Percentiles rank a stretch among this genome's conserved stretches.
phyloP scores from a whole-genome alignment of 805 yeast species.

The Metschnikowia anglica region DNA sequence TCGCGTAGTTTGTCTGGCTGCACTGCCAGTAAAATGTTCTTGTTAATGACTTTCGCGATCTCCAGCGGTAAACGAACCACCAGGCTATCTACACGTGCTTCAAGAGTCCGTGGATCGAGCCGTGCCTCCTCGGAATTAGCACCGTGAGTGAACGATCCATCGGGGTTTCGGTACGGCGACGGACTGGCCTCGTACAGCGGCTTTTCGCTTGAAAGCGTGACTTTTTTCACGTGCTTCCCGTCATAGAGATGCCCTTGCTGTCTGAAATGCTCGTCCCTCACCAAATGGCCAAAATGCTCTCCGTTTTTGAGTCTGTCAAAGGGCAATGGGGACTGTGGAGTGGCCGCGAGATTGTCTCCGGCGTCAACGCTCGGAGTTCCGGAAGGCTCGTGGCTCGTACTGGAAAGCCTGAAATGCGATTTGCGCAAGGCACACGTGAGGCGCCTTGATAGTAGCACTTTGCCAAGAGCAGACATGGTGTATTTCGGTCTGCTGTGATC shows the following conservation, averaged over 20 bases:
- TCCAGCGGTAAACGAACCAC: constrained; percentile 56
- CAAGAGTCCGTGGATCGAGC: constrained; percentile 54
- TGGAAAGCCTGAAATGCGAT: background rate
- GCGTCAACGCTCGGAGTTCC: no score
- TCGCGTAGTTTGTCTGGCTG: constrained; percentile 64
- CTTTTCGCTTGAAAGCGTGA: constrained; percentile 2
- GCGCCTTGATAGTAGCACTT: background rate
- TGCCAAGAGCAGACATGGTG: background rate
- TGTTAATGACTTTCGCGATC: constrained; percentile 58
- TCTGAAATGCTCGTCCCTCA: constrained; percentile 19
- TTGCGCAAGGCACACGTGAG: background rate
- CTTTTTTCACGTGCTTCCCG: constrained; percentile 1
- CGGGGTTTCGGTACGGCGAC: constrained; percentile 39
- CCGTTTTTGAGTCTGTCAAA: constrained; percentile 4
- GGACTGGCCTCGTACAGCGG: constrained; percentile 10
- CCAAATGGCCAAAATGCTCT: constrained; percentile 9
- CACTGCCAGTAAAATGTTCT: constrained; percentile 59
- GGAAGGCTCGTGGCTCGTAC: no score
- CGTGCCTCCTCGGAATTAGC: constrained; percentile 51
- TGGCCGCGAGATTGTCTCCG: no score
- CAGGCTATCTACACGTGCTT: constrained; percentile 53
- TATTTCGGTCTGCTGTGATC: no score
- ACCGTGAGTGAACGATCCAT: constrained; percentile 45
- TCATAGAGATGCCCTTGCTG: constrained; percentile 11
- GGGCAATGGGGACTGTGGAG: constrained; percentile 5